Evolutionary conservation across 2,329 filamentous ascomycete species (phyloP), one percentile per base, ranked within the genome.

Genomic region (Bipolaris cookei): DNA sequence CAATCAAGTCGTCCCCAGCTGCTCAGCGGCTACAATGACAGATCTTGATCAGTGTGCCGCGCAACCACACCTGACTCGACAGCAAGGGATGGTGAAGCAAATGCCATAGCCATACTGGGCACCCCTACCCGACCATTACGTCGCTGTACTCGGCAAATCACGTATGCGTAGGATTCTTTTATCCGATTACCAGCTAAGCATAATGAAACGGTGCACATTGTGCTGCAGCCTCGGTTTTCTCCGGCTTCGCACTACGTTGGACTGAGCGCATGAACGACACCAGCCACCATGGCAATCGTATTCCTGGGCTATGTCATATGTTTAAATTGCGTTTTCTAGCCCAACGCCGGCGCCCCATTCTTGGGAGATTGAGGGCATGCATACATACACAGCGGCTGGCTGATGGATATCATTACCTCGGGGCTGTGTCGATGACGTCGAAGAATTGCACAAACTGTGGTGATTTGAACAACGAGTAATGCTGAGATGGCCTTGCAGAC

Each of bases 251-350:
- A 41, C 34, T 28, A 43, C n/a, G 10, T 28, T 14, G 35, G 25
- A 35, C 54, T 47, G 47, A 48, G 23, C 20, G 47, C 38, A 44
- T n/a, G 44, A 48, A 51, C 37, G 43, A 54, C 16, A 23, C 20
- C 21, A 16, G 7, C 21, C 20, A 41, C 20, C 21, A 39, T 28
- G 38, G 18, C 25, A 41, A 50, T 35, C 45, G 13, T 30, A 51
- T 58, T 38, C 44, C 20, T 51, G 46, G 35, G 44, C 45, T 37
- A 37, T 51, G 23, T 54, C 58, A 25, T 45, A 41, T n/a, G 18
- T 23, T 32, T 32, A 42, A 42, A 38, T 60, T 60, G 46, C 41
- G 54, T 58, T 57, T 57, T 6, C 39, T 49, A 28, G 34, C 44
- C 46, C 34, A 45, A 14, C 35, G 38, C 51, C 45, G 50, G 50